phyloP scores from a whole-genome alignment of 2,329 filamentous ascomycete species.

The Pseudogymnoascus sp. region DNA sequence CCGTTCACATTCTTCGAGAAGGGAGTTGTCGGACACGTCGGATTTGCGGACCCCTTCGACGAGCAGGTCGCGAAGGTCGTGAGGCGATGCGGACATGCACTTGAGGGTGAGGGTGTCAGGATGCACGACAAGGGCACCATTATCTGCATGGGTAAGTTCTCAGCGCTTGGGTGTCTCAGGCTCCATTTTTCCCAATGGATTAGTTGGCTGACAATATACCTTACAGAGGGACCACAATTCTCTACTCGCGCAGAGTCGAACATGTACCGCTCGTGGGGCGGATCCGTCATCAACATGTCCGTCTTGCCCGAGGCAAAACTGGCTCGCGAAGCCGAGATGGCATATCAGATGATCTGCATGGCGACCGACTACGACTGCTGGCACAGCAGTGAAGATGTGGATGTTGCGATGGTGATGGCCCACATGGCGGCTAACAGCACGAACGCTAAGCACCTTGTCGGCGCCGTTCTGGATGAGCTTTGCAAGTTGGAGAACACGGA shows the following conservation, averaged over 20 bases:
- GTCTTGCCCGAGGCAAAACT: conserved; percentile 92
- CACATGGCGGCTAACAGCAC: conserved; percentile 90
- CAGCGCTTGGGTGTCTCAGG: conserved; percentile 5
- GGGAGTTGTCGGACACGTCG: conserved; percentile 87
- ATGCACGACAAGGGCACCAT: conserved; percentile 79
- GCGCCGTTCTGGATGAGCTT: conserved; percentile 79
- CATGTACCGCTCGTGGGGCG: conserved; percentile 91
- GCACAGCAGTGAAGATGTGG: conserved; percentile 75
- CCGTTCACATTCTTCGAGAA: conserved; percentile 94
- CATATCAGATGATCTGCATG: conserved; percentile 99
- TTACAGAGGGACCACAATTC: conserved; percentile 89
- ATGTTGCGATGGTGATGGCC: conserved; percentile 93
- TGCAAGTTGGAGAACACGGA: conserved; percentile 68
- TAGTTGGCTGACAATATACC: background rate
- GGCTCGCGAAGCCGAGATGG: conserved; percentile 89
- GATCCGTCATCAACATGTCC: conserved; percentile 97
- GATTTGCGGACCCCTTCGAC: conserved; percentile 95
- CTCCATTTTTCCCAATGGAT: background rate
- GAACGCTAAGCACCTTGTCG: conserved; percentile 80
- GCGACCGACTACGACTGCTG: conserved; percentile 99
- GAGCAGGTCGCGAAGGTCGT: conserved; percentile 67
- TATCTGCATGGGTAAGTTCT: conserved; percentile 75
- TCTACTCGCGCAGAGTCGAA: conserved; percentile 91
- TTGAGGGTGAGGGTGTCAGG: conserved; percentile 76
- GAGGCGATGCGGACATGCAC: conserved; percentile 61